A percentile compares a stretch with the other conserved stretches of the same genome.
Conservation (phyloP, 768 basidiomycete genomes). For the Mycena latifolia region DNA sequence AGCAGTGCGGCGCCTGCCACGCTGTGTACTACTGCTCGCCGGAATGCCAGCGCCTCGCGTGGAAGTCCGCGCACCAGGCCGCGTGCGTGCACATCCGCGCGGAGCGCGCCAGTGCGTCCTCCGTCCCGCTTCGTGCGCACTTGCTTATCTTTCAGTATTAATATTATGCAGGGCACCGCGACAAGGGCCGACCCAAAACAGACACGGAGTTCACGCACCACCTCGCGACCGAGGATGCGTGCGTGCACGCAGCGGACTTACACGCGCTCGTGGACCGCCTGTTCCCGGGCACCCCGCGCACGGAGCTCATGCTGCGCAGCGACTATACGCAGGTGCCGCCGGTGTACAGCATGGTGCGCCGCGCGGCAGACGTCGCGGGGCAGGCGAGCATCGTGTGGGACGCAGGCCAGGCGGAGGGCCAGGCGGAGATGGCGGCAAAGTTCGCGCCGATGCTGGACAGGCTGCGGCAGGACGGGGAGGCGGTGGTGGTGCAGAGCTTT, state of each 20-base stretch:
- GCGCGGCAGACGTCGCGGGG: too few species aligned
- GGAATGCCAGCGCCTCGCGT: conserved; percentile 50
- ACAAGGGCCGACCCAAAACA: conserved; percentile 44
- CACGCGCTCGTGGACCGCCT: conserved; percentile 39
- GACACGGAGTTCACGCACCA: conserved; percentile 49
- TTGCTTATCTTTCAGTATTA: too few species aligned
- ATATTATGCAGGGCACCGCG: conserved; percentile 43
- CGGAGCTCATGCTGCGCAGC: too few species aligned
- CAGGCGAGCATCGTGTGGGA: too few species aligned
- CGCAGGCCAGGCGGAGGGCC: too few species aligned
- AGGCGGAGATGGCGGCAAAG: conserved; percentile 46
- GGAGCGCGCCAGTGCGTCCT: conserved; percentile 44
- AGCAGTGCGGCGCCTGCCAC: conserved; percentile 47
- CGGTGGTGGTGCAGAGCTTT: conserved; percentile 47
- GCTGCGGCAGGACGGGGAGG: too few species aligned
- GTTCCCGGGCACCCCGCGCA: conserved; percentile 40
- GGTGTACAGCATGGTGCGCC: too few species aligned
- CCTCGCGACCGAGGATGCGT: conserved; percentile 46
- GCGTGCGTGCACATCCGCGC: conserved; percentile 50
- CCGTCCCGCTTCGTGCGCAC: neutral
- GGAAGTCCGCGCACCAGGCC: conserved; percentile 50
- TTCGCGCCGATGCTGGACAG: too few species aligned
- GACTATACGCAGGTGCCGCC: too few species aligned
- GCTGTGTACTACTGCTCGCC: conserved; percentile 52
- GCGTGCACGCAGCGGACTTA: conserved; percentile 40